These are phyloP conservation scores for Irpex sp. DNA, from an alignment of 1,284 basidiomycete species.

Conservation along the genomic window DNA sequence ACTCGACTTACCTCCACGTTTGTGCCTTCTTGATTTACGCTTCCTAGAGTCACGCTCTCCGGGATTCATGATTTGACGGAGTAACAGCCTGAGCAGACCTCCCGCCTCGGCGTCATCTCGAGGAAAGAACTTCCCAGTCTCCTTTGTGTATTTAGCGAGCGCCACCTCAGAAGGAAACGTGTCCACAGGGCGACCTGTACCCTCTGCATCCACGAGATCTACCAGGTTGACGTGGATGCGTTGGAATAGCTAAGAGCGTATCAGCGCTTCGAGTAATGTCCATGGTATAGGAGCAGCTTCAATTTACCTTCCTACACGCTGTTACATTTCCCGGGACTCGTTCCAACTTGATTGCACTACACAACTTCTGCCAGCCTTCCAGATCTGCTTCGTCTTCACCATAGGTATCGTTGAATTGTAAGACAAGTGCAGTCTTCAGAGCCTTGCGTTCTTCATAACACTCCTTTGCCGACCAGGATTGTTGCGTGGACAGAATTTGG, in stretches of 20 bases:
- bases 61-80: slow-evolving; percentile 10
- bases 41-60: not conserved
- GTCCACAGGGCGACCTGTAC: slow-evolving; percentile 13
- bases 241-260: slow-evolving; percentile 6
- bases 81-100: slow-evolving; percentile 28
- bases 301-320: not conserved
- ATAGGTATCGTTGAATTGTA: slow-evolving; percentile 35
- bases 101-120: slow-evolving; percentile 33
- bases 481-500: not conserved
- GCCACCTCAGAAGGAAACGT: slow-evolving; percentile 25
- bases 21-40: too few species aligned
- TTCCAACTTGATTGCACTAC: slow-evolving; percentile 15
- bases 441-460: slow-evolving; percentile 6
- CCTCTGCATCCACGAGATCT: slow-evolving; percentile 29
- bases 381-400: slow-evolving; percentile 31
- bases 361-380: slow-evolving; percentile 30
- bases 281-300: not conserved
- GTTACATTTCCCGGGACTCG: not conserved
- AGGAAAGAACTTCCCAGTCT: slow-evolving; percentile 33
- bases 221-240: slow-evolving; percentile 34
- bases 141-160: slow-evolving; percentile 32
- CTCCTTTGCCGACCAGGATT: not conserved
- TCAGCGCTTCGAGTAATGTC: slow-evolving; percentile 1
- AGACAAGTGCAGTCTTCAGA: slow-evolving; percentile 28
- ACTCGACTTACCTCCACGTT: too few species aligned